Evolutionary conservation across 371 early-diverging fungal genomes (phyloP), one percentile per base, ranked within the genome.

Genomic region (Massospora cicadina): DNA sequence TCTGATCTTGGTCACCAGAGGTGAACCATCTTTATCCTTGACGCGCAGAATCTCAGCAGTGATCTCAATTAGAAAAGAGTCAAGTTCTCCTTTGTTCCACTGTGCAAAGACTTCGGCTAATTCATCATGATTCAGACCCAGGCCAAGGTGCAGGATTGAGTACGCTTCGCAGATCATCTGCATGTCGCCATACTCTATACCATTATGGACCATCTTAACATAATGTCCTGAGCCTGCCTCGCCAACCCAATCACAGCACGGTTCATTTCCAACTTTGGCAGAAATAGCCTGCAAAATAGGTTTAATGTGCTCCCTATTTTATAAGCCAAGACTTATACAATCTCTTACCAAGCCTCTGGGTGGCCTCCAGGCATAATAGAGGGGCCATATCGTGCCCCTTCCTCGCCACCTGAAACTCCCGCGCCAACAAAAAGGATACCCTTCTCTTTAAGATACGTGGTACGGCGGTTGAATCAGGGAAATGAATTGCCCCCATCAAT

Each of bases 191-290:
- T 99, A 99, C 76, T 99, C 99, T 71, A 99, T 99, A 73, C 98
- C 98, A 79, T 98, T 99, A 86, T 98, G 99, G 57, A 99, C 98
- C 95, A 98, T 98, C 85, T 99, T 98, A 73, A 99, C 98, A 76
- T 95, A 98, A 82, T 99, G 99, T 32, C 99, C 99, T 33, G 98
- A 89, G 55, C 98, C 99, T 57, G 89, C 86, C 68, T 90, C 89
- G 67, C 99, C 99, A 65, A 99, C 94, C 95, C 98, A 97, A 77
- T 95, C 95, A 75, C 99, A 98, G 86, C 99, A 99, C 56, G 97
- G 89, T 69, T 87, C 85, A 66, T 84, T 85, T 71, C 82, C 83
- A 61, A 80, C 79, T 68, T 89, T 88, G 74, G 96, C 98, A 65
- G 98, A 77, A 69, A 97, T 89, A 55, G 86, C 85, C 76, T 95